Conservation (phyloP, 768 basidiomycete species). For the Holtermanniella nyarrowii region DNA sequence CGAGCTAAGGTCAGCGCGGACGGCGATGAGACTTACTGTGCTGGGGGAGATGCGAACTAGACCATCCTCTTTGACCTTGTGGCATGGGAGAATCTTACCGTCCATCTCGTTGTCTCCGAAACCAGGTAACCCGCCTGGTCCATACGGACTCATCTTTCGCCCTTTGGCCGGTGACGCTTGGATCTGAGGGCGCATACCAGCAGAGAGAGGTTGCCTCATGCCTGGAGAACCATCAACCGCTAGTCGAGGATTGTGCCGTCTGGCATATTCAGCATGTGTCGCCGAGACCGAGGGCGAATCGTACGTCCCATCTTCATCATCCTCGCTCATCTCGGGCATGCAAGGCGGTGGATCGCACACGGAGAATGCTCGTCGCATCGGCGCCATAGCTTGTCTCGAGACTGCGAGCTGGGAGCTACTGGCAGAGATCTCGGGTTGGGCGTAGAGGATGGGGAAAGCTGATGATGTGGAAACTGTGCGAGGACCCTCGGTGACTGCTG, state of each 20-base stretch:
- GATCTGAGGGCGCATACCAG: conserved; percentile 13
- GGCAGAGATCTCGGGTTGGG: conserved; percentile 9
- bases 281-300: conserved; percentile 21
- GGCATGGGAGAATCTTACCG: conserved; percentile 89
- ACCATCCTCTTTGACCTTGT: conserved; percentile 87
- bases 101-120: conserved; percentile 88
- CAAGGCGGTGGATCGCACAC: conserved; percentile 32
- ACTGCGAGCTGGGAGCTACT: conserved; percentile 3
- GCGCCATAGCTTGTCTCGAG: conserved; percentile 15
- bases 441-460: conserved; percentile 29
- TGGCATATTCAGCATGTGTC: conserved; percentile 19
- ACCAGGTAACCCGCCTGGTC: conserved; percentile 56
- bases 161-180: conserved; percentile 6
- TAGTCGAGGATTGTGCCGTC: conserved; percentile 15
- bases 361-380: conserved; percentile 38
- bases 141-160: conserved; percentile 23
- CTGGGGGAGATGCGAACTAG: conserved; percentile 73
- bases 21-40: conserved; percentile 52
- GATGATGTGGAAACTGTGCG: conserved; percentile 22
- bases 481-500: conserved; percentile 9
- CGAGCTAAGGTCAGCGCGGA: conserved; percentile 49
- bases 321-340: conserved; percentile 24
- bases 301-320: conserved; percentile 19
- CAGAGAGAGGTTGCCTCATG: conserved; percentile 13
- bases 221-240: conserved; percentile 27